Evolutionary conservation across 352 stramenopile species (phyloP), one percentile per base, ranked within the genome.

Genomic region (Phytophthora tentaculata): DNA sequence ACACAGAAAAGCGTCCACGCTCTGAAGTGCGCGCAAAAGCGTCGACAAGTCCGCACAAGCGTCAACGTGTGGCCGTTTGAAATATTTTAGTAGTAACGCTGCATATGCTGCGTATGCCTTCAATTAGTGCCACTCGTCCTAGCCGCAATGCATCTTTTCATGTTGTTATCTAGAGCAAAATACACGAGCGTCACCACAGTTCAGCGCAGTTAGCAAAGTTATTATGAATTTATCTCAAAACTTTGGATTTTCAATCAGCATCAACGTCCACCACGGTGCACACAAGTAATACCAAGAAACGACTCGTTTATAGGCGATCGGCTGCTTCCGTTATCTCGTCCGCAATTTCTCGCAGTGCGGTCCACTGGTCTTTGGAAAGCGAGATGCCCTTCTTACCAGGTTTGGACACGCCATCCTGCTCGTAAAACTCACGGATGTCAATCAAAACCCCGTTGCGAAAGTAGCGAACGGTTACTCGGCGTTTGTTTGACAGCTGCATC

Each of bases 381-480:
- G 86, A 87, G 29, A 95, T 91, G 12, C 85, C 85, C 61, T 95
- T 94, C 48, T 89, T 90, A n/a, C 84, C 82, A 39, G 87, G 87
- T 56, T 88, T 90, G 24, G 64, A 52, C 23, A 79, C 61, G 4
- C 77, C 76, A 20, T 88, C 68, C 57, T 86, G 57, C 17, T 92
- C 79, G 43, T 94, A 94, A 52, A 77, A 94, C 61, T 94, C 85
- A n/a, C 87, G 82, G 0, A 94, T 28, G 39, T 95, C 82, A 7
- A 94, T 73, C 26, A 93, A 64, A 10, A 89, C 74, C 5, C 51
- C 65, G 2, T 71, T 65, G 26, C 76, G 73, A 48, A 92, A 90
- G 63, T 71, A 83, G 3, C 80, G 78, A 17, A 88, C 64, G 0
- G 76, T 86, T 14, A 80, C 59, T 3, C 81, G 74, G 14, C 84